Evolutionary conservation across 192 early-diverging fungal species (phyloP), one percentile per base, ranked within the genome.

Genomic region (Podila minutissima): DNA sequence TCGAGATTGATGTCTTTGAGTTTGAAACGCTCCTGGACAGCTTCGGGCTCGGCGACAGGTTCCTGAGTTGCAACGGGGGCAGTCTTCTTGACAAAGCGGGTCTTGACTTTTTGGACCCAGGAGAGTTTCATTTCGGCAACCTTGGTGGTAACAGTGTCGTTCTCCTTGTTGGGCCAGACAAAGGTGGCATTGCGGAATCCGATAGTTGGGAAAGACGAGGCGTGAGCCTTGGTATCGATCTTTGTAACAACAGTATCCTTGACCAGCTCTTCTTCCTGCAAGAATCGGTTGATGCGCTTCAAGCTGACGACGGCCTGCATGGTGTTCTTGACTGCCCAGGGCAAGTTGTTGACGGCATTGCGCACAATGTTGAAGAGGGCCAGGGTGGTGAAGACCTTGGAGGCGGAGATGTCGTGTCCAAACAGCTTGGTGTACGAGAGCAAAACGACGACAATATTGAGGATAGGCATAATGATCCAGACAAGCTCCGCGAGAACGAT

Each of bases 231-330:
- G 67, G 71, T 74, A 62, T 83, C 72, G 24, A 85, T 51, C 41
- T 35, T 71, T 59, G 73, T 76, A 0, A 76, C 35, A 20, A 62
- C 65, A 1, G 41, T 69, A 29, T 76, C 62, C 51, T 79, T 58
- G 58, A 92, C 89, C 24, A 97, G 64, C 28, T 97, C 95, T 10
- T 76, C 74, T 15, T 96, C 93, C 8, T 72, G 83, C 49, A 98
- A 82, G 68, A 93, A 98, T 41, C 81, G 75, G 46, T 89, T 88
- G 50, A 99, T 87, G 50, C 94, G 92, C 13, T 66, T 79, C 46
- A 93, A 62, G 48, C 92, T 91, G 59, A 94, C 92, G 26, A 28
- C 7, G 8, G 74, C 89, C 57, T 88, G 86, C 58, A 92, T 75
- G 17, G 85, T 53, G 64, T 81, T 85, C 48, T 85, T 83, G 49